Percentiles rank a stretch among this genome's conserved stretches.
Conservation (phyloP, 2,329 filamentous ascomycete genomes). For the Magnaporthiopsis incrustans region DNA sequence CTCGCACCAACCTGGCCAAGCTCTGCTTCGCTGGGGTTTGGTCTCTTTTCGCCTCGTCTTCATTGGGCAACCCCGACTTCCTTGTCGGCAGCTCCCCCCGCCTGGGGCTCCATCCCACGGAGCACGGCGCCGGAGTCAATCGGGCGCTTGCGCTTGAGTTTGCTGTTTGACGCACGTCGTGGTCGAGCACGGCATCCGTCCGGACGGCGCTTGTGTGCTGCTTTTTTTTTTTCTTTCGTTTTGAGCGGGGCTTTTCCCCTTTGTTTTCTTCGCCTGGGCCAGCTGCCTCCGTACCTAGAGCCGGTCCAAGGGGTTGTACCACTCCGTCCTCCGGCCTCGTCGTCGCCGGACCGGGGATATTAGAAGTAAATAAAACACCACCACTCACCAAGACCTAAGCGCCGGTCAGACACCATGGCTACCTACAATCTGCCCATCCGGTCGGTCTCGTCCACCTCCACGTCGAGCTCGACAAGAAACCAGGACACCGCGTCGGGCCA, state of each 20-base stretch:
- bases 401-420: not conserved
- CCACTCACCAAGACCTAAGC: not conserved
- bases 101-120: not conserved
- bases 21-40: not conserved
- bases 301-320: too few relatives aligned
- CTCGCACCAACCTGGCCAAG: not conserved
- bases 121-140: not conserved
- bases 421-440: conserved; percentile 39
- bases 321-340: not conserved
- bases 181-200: not conserved
- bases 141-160: not conserved
- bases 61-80: too few relatives aligned
- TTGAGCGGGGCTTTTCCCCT: not conserved
- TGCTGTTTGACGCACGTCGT: not conserved
- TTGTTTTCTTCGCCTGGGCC: too few relatives aligned
- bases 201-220: not conserved
- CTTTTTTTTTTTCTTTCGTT: not conserved
- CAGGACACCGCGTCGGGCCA: conserved; percentile 45
- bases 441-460: conserved; percentile 10
- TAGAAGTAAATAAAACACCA: not conserved
- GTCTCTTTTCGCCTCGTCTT: too few relatives aligned
- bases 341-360: not conserved
- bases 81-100: too few relatives aligned
- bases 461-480: conserved; percentile 34
- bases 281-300: not conserved